Conservation (phyloP, 306 rosid species). For the Hippophae gyantsensis region DNA sequence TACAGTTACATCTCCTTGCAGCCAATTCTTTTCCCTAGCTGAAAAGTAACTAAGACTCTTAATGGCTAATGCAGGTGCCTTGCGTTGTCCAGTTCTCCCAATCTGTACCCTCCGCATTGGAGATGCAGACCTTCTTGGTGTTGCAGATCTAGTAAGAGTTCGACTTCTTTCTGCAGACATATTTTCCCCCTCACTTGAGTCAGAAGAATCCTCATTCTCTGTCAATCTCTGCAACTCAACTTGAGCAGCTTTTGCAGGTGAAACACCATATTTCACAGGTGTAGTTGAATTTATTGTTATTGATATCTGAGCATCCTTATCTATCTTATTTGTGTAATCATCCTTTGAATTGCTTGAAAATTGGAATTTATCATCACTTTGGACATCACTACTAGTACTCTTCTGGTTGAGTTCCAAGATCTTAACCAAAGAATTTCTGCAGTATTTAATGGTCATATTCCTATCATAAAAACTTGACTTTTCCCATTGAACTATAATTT, state of each 20-base stretch:
- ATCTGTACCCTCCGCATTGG: slow-evolving; percentile 95
- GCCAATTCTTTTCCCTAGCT: slow-evolving; percentile 41
- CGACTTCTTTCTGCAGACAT: slow-evolving; percentile 77
- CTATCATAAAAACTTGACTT: not conserved
- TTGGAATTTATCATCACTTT: slow-evolving; percentile 29
- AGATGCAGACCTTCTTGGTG: slow-evolving; percentile 89
- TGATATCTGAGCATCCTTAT: slow-evolving; percentile 28
- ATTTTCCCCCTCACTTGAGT: slow-evolving; percentile 60
- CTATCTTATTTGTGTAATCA: slow-evolving; percentile 24
- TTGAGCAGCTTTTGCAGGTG: slow-evolving; percentile 86
- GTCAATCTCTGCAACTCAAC: slow-evolving; percentile 62
- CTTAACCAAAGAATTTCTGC: slow-evolving; percentile 51
- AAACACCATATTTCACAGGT: slow-evolving; percentile 76
- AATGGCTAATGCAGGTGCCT: slow-evolving; percentile 78
- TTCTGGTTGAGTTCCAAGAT: slow-evolving; percentile 41
- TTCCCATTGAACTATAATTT: slow-evolving; percentile 9
- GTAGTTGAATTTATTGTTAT: slow-evolving; percentile 30
- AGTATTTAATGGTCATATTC: slow-evolving; percentile 9
- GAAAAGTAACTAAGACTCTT: slow-evolving; percentile 75
- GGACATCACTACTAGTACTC: slow-evolving; percentile 21
- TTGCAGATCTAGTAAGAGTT: slow-evolving; percentile 52
- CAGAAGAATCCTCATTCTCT: slow-evolving; percentile 63
- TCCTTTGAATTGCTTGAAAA: slow-evolving; percentile 17
- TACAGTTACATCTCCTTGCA: slow-evolving; percentile 40
- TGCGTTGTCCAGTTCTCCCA: slow-evolving; percentile 81